Percentiles rank a stretch among this genome's conserved stretches.
These are phyloP conservation scores for Darksidea phi DNA, from an alignment of 495 filamentous ascomycete species.

Conservation along the genomic window DNA sequence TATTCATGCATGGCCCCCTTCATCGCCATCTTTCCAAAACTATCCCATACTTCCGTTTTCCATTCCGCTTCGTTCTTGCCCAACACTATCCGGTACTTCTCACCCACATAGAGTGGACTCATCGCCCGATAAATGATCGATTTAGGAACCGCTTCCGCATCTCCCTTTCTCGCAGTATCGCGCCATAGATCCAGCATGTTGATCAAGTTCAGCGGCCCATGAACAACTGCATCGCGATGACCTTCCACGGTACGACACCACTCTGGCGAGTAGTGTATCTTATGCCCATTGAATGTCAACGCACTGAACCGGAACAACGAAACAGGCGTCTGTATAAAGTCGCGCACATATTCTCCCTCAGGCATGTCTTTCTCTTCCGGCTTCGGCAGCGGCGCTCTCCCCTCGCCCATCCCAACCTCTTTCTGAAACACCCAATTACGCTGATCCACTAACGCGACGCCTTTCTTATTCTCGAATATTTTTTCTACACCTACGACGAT, in stretches of 20 bases:
- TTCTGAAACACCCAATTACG: conserved; percentile 62
- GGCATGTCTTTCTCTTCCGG: conserved; percentile 33
- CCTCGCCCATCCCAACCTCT: conserved; percentile 44
- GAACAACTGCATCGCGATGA: conserved; percentile 60
- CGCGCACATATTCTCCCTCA: conserved; percentile 40
- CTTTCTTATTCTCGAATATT: conserved; percentile 53
- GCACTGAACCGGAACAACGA: conserved; percentile 71
- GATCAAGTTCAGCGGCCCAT: conserved; percentile 64
- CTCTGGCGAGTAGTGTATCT: conserved; percentile 65
- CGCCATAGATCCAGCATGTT: conserved; percentile 65
- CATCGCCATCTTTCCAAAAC: conserved; percentile 20
- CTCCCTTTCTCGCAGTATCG: conserved; percentile 40
- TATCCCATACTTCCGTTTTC: conserved; percentile 28
- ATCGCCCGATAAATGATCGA: conserved; percentile 60
- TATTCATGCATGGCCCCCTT: conserved; percentile 18
- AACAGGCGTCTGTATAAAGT: conserved; percentile 53
- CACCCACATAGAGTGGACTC: conserved; percentile 60
- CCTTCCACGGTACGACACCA: conserved; percentile 62
- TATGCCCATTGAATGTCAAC: conserved; percentile 70
- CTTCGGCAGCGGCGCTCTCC: conserved; percentile 24
- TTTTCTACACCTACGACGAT: conserved; percentile 66
- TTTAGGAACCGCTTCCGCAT: conserved; percentile 43
- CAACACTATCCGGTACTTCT: conserved; percentile 50
- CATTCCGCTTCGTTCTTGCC: conserved; percentile 39
- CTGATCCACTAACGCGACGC: conserved; percentile 54